Evolutionary conservation across 192 early-diverging fungal species (phyloP).

Genomic region (Funneliformis geosporum): DNA sequence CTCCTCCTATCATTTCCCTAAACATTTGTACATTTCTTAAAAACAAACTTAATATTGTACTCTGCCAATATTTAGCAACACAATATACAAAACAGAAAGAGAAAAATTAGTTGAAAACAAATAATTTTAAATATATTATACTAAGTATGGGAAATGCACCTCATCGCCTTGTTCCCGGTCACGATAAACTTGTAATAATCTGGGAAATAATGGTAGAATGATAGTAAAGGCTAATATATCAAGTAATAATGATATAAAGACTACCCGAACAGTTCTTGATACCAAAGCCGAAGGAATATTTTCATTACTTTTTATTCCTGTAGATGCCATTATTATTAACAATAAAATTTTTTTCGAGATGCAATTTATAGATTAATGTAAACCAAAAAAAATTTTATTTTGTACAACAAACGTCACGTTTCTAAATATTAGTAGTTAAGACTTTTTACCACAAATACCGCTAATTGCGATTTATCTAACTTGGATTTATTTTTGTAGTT

Average conservation of each 20-base stretch:
- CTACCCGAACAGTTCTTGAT: slow-evolving; percentile 46
- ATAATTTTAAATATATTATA: slow-evolving; percentile 9
- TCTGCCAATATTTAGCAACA: slow-evolving; percentile 1
- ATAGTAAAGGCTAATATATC: slow-evolving; percentile 98
- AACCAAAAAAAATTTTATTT: too few relatives aligned
- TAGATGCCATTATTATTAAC: too few relatives aligned
- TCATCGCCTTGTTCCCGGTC: slow-evolving; percentile 58
- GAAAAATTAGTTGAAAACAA: neutral
- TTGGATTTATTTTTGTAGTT: too few relatives aligned
- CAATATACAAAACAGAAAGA: neutral
- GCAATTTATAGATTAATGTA: too few relatives aligned
- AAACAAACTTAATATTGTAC: slow-evolving; percentile 43
- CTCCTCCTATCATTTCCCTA: slow-evolving; percentile 37
- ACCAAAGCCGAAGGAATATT: neutral
- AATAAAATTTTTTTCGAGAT: too few relatives aligned
- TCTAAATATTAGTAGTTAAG: too few relatives aligned
- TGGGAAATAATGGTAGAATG: slow-evolving; percentile 92
- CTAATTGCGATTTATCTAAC: too few relatives aligned
- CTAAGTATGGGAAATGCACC: slow-evolving; percentile 38
- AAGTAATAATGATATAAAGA: slow-evolving; percentile 87
- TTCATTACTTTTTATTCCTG: neutral
- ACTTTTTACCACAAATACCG: too few relatives aligned
- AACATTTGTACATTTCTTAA: slow-evolving; percentile 38
- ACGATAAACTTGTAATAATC: slow-evolving; percentile 87
- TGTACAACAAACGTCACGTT: too few relatives aligned